Conservation (phyloP, 202 grass and related monocot genomes). For the Panicum hallii region DNA sequence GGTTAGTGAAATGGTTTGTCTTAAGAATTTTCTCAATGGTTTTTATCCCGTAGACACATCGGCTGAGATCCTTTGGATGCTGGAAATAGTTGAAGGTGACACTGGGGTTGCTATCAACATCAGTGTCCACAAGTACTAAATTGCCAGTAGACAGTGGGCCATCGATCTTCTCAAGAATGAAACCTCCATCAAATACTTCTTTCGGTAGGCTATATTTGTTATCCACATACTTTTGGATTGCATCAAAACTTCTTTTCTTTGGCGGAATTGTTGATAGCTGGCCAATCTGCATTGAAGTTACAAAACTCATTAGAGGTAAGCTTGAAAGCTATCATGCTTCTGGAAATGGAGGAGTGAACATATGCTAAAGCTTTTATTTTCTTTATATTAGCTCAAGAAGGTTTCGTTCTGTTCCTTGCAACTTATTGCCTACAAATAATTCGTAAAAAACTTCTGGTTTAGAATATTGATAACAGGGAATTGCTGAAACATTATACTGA, state of each 20-base stretch:
- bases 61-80: conserved; percentile 68
- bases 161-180: conserved; percentile 86
- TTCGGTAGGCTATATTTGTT: conserved; percentile 63
- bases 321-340: conserved; percentile 5
- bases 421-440: conserved; percentile 10
- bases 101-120: conserved; percentile 57
- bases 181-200: conserved; percentile 83
- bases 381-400: conserved; percentile 7
- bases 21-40: conserved; percentile 68
- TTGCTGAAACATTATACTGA: background rate
- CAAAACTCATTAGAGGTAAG: conserved; percentile 17
- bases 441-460: background rate
- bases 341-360: conserved; percentile 16
- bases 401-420: background rate
- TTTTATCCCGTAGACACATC: conserved; percentile 78
- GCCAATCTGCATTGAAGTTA: conserved; percentile 67
- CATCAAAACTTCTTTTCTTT: conserved; percentile 60
- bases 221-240: conserved; percentile 53
- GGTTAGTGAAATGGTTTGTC: conserved; percentile 57
- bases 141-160: conserved; percentile 75
- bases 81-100: conserved; percentile 95
- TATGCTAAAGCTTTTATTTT: conserved; percentile 15
- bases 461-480: background rate
- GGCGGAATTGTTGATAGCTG: conserved; percentile 77
- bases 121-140: conserved; percentile 51